Evolutionary conservation across 148 eudicot genomes (phyloP), one percentile per base, ranked within the genome.

Genomic region (Tetragonia tetragonoides): DNA sequence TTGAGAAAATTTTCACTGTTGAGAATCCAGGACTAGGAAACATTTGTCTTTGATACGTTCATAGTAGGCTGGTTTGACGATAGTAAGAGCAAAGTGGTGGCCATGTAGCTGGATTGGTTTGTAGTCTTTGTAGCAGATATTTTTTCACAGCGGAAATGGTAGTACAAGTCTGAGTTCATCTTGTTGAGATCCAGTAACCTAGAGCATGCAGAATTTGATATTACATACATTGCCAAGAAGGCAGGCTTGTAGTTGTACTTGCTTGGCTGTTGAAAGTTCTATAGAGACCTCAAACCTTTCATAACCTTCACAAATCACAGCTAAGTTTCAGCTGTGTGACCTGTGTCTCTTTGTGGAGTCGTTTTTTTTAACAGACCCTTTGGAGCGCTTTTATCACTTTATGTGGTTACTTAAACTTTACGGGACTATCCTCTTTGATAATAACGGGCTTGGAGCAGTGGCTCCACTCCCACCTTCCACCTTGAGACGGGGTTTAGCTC

Each of bases 61-160:
- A 23, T 66, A 20, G 61, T 81, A 76, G 83, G 62, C 51, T 17
- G 28, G 57, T 69, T 24, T 23, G 56, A 1, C 34, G 69, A 75
- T 54, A 64, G 38, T 51, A n/a, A 34, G 10, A 21, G 18, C 57
- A 1, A 69, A 65, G 38, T 9, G 9, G n/a, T 59, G 63, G 66
- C 69, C 15, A 42, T 54, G 74, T 68, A 57, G 76, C 53, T 23
- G 28, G 62, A 51, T n/a, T 64, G 10, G 42, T 75, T 60, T 53
- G 66, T 20, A 41, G 57, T 47, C 51, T 54, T 67, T 77, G 39
- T 54, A 70, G 76, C 38, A 37, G 28, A 57, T 16, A 1, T 76
- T 63, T 77, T 72, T 39, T 40, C 62, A 66, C 81, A 39, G 62
- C 65, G 21, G 69, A 77, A 46, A 47, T 60, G 73, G 62, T 74